phyloP scores from a whole-genome alignment of 164 flowering plant species.

The Paratinospora sagittata region DNA sequence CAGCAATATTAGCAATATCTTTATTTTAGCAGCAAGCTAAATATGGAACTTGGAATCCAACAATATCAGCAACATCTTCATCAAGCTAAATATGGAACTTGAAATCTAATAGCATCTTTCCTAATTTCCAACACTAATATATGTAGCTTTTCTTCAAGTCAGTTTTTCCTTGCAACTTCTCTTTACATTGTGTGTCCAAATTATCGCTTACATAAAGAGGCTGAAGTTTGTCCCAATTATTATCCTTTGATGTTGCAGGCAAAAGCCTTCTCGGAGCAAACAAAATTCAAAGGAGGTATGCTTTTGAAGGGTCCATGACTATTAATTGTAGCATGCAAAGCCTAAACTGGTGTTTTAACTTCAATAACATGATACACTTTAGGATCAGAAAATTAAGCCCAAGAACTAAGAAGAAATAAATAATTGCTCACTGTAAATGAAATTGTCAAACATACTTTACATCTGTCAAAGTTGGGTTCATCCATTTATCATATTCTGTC shows the following conservation, averaged over 20 bases:
- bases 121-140: too few relatives aligned
- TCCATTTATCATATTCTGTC: not conserved
- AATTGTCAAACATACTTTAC: not conserved
- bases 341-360: not conserved
- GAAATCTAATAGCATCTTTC: too few relatives aligned
- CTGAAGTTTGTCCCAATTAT: slow-evolving; percentile 9
- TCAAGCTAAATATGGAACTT: too few relatives aligned
- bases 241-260: slow-evolving; percentile 46
- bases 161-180: not conserved
- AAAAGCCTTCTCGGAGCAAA: slow-evolving; percentile 63
- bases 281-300: slow-evolving; percentile 88
- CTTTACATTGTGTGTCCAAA: not conserved
- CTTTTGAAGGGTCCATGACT: slow-evolving; percentile 4
- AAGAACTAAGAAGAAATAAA: not conserved
- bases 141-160: not conserved
- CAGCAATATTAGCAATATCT: too few relatives aligned
- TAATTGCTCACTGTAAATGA: too few relatives aligned
- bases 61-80: too few relatives aligned
- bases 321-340: not conserved
- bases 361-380: not conserved
- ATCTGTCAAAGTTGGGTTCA: not conserved
- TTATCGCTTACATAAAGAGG: not conserved
- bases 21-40: too few relatives aligned
- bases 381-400: not conserved
- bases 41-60: too few relatives aligned